phyloP scores from a whole-genome alignment of 331 rosid genomes.

The Malus hybrid region DNA sequence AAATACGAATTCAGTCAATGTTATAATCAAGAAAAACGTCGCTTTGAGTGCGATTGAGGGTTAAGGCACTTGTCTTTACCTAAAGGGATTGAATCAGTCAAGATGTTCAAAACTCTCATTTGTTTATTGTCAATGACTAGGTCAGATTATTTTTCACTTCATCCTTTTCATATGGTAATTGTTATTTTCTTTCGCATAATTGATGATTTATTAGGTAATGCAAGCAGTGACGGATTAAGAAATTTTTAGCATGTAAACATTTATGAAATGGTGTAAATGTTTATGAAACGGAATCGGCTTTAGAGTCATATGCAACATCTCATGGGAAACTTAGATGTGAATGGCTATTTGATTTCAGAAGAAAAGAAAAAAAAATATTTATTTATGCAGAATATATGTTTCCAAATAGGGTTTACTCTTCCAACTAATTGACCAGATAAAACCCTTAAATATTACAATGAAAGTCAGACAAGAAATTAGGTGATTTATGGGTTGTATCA shows the following conservation, averaged over 20 bases:
- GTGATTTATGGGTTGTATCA: conserved; percentile 3
- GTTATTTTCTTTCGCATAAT: too few relatives aligned
- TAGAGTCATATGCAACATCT: too few relatives aligned
- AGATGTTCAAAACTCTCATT: background rate
- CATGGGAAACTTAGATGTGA: background rate
- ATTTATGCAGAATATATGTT: background rate
- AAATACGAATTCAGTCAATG: conserved; percentile 3
- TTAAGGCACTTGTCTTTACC: background rate
- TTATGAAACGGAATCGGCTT: too few relatives aligned
- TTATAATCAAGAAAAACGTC: background rate
- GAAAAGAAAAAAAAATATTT: too few relatives aligned
- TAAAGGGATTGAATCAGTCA: background rate
- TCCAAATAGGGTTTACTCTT: background rate
- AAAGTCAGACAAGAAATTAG: background rate
- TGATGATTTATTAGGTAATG: too few relatives aligned
- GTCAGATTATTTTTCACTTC: background rate
- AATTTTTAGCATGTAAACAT: too few relatives aligned
- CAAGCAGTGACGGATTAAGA: too few relatives aligned
- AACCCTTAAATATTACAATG: background rate
- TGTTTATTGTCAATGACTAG: conserved; percentile 5
- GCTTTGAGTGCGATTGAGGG: background rate
- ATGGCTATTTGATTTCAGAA: background rate
- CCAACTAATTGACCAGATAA: conserved; percentile 2
- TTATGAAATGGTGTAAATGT: too few relatives aligned
- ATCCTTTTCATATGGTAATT: background rate